Conservation (phyloP, 768 basidiomycete genomes). For the Rhodotorula sphaerocarpa region DNA sequence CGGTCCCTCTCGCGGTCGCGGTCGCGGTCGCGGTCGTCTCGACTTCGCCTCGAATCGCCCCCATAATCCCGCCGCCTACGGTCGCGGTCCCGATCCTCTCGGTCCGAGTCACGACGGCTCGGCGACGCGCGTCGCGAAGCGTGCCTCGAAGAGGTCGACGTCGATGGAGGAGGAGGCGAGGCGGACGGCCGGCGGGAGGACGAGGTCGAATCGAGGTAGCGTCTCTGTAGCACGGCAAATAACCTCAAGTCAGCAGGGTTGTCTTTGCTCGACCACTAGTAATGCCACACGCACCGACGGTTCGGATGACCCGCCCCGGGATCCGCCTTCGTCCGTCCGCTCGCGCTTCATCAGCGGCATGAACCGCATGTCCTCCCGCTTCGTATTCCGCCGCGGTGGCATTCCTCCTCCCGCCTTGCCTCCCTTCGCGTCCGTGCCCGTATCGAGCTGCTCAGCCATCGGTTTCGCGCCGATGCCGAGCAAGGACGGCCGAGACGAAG, state of each 20-base stretch:
- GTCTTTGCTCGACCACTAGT: too few species aligned
- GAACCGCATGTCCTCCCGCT: conserved; percentile 62
- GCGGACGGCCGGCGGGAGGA: conserved; percentile 50
- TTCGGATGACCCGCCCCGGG: too few species aligned
- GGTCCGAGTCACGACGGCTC: conserved; percentile 39
- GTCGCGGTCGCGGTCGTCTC: conserved; percentile 40
- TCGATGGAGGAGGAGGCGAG: conserved; percentile 22
- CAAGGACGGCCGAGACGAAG: conserved; percentile 69
- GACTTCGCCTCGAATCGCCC: too few species aligned
- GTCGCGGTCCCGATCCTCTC: conserved; percentile 34
- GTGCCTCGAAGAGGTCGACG: conserved; percentile 32
- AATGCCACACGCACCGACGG: too few species aligned
- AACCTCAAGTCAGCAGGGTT: too few species aligned
- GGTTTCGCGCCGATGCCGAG: conserved; percentile 93
- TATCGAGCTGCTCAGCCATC: conserved; percentile 56
- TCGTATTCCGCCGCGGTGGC: conserved; percentile 42
- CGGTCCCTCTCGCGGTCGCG: conserved; percentile 37
- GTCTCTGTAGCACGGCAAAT: conserved; percentile 45
- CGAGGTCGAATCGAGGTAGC: conserved; percentile 43
- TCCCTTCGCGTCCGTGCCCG: conserved; percentile 39
- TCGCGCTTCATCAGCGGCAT: conserved; percentile 72
- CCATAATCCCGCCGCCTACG: too few species aligned
- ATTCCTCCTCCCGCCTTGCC: conserved; percentile 37
- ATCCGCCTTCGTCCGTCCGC: conserved; percentile 40
- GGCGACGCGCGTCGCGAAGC: background rate